Conservation (phyloP, 208 protist species). For the Acanthamoeba culbertsoni region DNA sequence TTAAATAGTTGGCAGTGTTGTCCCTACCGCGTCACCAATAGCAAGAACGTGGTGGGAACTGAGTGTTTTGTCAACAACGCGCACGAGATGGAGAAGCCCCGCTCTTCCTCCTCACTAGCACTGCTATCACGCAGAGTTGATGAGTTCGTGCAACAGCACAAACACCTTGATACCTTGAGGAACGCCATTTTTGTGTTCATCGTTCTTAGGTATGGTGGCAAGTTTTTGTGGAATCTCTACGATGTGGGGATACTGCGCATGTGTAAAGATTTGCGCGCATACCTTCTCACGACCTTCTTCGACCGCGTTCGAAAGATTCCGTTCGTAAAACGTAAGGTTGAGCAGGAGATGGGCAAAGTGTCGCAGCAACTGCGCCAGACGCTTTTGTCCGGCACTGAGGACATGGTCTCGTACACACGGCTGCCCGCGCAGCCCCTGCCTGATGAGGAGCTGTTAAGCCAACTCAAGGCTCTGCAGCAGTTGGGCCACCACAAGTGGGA, state of each 20-base stretch:
- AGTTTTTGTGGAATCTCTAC: background rate
- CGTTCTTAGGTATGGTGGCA: background rate
- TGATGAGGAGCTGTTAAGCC: background rate
- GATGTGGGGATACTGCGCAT: background rate
- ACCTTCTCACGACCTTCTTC: background rate
- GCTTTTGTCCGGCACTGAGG: background rate
- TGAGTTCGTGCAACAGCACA: background rate
- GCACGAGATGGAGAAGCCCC: background rate
- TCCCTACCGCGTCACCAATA: no score
- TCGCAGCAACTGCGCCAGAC: background rate
- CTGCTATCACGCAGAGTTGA: background rate
- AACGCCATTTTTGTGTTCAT: constrained; percentile 19
- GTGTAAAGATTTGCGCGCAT: background rate
- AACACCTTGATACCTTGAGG: background rate
- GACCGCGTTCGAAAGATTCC: background rate
- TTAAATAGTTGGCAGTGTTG: no score
- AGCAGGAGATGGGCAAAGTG: background rate
- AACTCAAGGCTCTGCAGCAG: background rate
- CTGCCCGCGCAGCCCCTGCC: background rate
- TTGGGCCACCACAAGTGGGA: constrained; percentile 48
- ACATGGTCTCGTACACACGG: background rate
- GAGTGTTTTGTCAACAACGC: no score
- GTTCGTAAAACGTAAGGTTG: background rate
- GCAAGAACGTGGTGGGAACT: no score
- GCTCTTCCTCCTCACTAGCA: background rate